Base-by-base conservation (phyloP, 139 green algal genomes). In the Mesostigma viride region DNA sequence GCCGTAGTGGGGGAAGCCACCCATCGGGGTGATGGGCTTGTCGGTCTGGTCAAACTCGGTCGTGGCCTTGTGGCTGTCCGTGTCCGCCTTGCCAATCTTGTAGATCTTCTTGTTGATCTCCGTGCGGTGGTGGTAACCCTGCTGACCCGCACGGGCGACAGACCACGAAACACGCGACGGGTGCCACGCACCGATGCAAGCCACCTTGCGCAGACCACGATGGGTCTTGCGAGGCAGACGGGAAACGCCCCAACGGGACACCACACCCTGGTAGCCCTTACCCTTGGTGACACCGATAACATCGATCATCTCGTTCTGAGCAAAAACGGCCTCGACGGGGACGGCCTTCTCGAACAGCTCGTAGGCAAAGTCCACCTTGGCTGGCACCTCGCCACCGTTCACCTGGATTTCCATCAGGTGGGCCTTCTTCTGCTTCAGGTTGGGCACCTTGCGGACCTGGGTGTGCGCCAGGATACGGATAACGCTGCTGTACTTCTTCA, bases 81-180 rank as follows among this genome's bases (percentile, higher is more conserved):
- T 83, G 68, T 86, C 90, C 82, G 89, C 93, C 84, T 97, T 95
- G 75, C 94, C 94, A 30, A 99, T 74, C 79, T 90, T 89, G 88
- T 97, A 97, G n/a, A 97, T 79, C 90, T 98, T 99, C 90, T 99
- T 98, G 92, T 99, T 98, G 80, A 96, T 94, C 86, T 99, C 91
- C 0, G 94, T 99, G 63, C 94, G 84, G 86, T 99, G 94, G 83
- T 96, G 88, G 83, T 94, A 96, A 63, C 94, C 94, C 73, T 89
- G 72, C 87, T 97, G 93, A 83, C 94, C 94, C 6, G 89, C 82
- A 56, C 94, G 88, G 17, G 94, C 87, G 58, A 98, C 94, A 27
- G 87, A 95, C 91, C 88, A 99, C 62, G 83, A 82, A 65, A 99
- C 90, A 61, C 90, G 88, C 40, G 94, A 89, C 58, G 94, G 94